phyloP scores from a whole-genome alignment of 1,139 yeast species.

The Williopsis jadinii region DNA sequence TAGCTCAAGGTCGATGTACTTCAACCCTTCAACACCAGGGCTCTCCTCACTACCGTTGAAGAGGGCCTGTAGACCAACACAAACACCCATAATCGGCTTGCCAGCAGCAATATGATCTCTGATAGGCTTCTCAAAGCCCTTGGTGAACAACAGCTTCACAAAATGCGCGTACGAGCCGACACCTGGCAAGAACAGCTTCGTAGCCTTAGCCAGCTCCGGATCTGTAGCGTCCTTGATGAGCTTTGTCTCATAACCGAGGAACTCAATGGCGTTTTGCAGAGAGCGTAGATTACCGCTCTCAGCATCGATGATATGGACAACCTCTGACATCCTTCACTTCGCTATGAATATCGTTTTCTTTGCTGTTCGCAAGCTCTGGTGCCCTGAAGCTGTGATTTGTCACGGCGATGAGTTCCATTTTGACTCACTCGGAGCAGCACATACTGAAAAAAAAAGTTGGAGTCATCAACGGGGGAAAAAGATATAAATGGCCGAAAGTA shows the following conservation, averaged over 20 bases:
- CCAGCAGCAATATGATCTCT: slow-evolving; percentile 62
- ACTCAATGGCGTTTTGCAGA: slow-evolving; percentile 75
- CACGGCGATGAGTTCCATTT: no score
- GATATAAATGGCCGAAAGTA: no score
- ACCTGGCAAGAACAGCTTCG: slow-evolving; percentile 74
- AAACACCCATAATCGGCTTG: slow-evolving; percentile 86
- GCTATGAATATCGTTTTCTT: no score
- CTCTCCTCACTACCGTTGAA: slow-evolving; percentile 73
- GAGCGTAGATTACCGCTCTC: slow-evolving; percentile 93
- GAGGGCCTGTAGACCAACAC: slow-evolving; percentile 89
- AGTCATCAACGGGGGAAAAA: no score
- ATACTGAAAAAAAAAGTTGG: no score
- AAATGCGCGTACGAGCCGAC: slow-evolving; percentile 97
- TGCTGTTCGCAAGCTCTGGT: no score
- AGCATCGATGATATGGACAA: slow-evolving; percentile 82
- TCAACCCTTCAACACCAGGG: slow-evolving; percentile 51
- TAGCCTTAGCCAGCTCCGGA: slow-evolving; percentile 39
- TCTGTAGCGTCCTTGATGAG: slow-evolving; percentile 40
- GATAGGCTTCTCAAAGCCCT: slow-evolving; percentile 62
- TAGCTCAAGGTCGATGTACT: slow-evolving; percentile 44
- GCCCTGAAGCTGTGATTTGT: no score
- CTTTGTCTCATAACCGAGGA: slow-evolving; percentile 59
- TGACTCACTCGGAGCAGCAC: no score
- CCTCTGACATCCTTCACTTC: slow-evolving; percentile 14
- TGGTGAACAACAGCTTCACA: slow-evolving; percentile 55